Evolutionary conservation across 2,329 filamentous ascomycete species (phyloP), one percentile per base, ranked within the genome.

Genomic region (Ophiostoma sp.): DNA sequence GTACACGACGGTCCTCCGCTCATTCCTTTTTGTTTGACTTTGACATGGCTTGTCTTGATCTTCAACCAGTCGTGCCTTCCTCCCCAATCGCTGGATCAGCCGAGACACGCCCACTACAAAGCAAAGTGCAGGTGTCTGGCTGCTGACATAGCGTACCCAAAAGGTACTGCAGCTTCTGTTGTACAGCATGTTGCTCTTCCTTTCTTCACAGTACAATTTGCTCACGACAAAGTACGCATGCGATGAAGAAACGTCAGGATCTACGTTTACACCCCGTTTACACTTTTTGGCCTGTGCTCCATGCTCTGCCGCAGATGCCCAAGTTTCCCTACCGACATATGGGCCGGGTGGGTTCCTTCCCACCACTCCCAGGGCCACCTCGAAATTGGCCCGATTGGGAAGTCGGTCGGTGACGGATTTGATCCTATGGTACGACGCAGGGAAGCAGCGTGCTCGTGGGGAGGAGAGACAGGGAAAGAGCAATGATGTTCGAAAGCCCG

Each of bases 351-450:
- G 63, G 39, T 15, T 42, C 68, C 22, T 70, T 73, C 36, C 19
- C 50, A 17, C 42, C 39, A 12, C 39, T 12, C 31, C 25, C 50
- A 5, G 15, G 8, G 11, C 45, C n/a, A 57, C 31, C 15, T 25
- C 50, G 19, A 31, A 2, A 64, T 63, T 45, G 31, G 63, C 42
- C 39, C 28, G 55, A 55, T 63, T 17, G 33, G 45, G 39, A 63
- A 61, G 42, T n/a, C 39, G 52, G 22, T 75, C 73, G 69, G 69
- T 74, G 61, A 73, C 72, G 55, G 36, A 73, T 75, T 73, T 71
- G 74, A 72, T 57, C 73, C 68, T 74, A 73, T 73, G 73, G 74
- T 66, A 75, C 68, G 74, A 71, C 69, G 25, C 55, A 73, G 50
- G 22, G 69, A 31, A 71, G 70, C 57, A 69, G 63, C 71, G 71